Evolutionary conservation across 1,284 basidiomycete genomes (phyloP).

Genomic region (Gymnopus androsaceus): DNA sequence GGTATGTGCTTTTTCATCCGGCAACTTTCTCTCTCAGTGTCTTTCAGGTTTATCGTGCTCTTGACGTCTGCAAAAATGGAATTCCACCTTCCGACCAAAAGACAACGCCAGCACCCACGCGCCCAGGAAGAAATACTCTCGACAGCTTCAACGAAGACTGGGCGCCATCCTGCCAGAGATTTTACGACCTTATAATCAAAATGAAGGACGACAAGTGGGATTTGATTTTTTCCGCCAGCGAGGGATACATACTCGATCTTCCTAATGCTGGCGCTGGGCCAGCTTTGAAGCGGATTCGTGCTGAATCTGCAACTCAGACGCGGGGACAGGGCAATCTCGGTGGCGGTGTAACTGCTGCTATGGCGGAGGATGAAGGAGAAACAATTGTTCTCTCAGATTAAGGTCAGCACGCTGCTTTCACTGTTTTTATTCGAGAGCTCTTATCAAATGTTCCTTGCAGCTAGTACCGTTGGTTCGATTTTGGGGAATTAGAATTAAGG

Average conservation of each 20-base stretch:
- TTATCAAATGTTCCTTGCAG: too few species aligned
- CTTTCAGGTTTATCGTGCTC: neutral
- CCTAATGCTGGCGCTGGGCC: neutral
- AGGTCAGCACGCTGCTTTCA: neutral
- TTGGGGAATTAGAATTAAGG: too few species aligned
- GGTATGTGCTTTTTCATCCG: neutral
- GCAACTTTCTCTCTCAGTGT: neutral
- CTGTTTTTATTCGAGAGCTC: neutral
- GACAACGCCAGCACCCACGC: neutral
- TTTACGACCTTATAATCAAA: neutral
- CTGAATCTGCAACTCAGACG: too few species aligned
- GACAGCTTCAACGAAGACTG: neutral
- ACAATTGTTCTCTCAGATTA: neutral
- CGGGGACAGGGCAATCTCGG: neutral
- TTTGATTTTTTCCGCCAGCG: neutral
- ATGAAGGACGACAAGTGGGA: neutral
- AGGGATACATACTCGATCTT: neutral
- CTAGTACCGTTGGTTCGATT: neutral
- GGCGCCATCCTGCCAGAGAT: neutral
- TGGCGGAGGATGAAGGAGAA: neutral
- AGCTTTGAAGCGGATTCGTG: neutral
- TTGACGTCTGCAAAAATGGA: neutral
- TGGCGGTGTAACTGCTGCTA: neutral
- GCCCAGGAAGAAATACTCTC: neutral
- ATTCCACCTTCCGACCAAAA: too few species aligned